Evolutionary conservation across 805 yeast genomes (phyloP).

Genomic region (Saccharomycopsis microspora): DNA sequence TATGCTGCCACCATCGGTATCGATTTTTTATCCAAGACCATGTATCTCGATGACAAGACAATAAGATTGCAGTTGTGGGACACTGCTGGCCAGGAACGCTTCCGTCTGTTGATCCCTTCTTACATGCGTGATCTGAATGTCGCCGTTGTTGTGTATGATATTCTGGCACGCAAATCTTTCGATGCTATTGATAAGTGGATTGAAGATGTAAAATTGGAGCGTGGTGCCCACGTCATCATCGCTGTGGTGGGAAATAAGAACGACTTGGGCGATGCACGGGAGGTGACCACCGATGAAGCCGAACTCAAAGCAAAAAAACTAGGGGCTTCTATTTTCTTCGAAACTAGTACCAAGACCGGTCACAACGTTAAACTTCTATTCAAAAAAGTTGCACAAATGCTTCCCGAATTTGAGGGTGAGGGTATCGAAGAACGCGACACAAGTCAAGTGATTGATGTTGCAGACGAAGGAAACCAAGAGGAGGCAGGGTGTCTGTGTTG

Average conservation of each 20-base stretch:
- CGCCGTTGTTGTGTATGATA: conserved; percentile 94
- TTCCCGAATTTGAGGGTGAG: conserved; percentile 61
- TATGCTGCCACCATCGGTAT: conserved; percentile 96
- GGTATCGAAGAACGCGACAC: conserved; percentile 18
- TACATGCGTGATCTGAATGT: conserved; percentile 94
- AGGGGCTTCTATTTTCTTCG: conserved; percentile 74
- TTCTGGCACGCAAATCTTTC: conserved; percentile 77
- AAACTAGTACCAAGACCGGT: conserved; percentile 91
- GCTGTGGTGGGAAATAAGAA: conserved; percentile 89
- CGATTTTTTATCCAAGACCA: conserved; percentile 86
- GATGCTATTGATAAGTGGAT: conserved; percentile 84
- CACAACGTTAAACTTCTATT: conserved; percentile 85
- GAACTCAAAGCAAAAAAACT: conserved; percentile 61
- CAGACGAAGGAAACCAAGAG: conserved; percentile 24
- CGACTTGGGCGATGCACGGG: conserved; percentile 71
- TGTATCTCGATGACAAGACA: conserved; percentile 93
- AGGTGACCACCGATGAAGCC: conserved; percentile 77
- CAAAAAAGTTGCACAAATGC: conserved; percentile 79
- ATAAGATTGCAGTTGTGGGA: conserved; percentile 95
- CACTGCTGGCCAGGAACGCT: conserved; percentile 95
- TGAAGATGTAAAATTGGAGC: conserved; percentile 85
- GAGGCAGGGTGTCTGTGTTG: conserved; percentile 31
- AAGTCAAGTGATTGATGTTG: conserved; percentile 34
- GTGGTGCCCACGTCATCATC: conserved; percentile 81
- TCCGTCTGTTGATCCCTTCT: conserved; percentile 88